These are phyloP conservation scores for Endocalyx cinctus DNA, from an alignment of 2,329 filamentous ascomycete species.

Conservation along the genomic window DNA sequence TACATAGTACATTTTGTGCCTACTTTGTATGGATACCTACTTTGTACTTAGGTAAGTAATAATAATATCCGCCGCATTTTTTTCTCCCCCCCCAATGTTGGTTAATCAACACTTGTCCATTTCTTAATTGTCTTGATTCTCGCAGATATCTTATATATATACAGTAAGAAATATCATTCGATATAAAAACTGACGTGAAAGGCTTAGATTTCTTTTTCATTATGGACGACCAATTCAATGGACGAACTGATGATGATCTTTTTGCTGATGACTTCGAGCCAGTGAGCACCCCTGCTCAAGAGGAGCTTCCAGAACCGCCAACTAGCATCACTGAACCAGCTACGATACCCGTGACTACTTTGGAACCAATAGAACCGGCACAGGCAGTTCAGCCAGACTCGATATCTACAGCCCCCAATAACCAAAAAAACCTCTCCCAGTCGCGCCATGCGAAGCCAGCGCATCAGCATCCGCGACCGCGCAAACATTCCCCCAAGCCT, in stretches of 20 bases:
- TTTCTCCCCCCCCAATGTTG: too few species aligned
- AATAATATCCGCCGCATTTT: too few species aligned
- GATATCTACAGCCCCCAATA: slow-evolving; percentile 6
- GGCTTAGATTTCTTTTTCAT: too few species aligned
- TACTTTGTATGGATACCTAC: too few species aligned
- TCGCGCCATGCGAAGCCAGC: slow-evolving; percentile 28
- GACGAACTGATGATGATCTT: slow-evolving; percentile 58
- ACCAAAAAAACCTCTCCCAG: slow-evolving; percentile 23
- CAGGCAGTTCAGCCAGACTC: slow-evolving; percentile 9
- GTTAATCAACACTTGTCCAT: too few species aligned
- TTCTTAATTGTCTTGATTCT: too few species aligned
- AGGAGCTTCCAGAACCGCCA: slow-evolving; percentile 1
- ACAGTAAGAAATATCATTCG: too few species aligned
- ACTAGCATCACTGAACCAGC: slow-evolving; percentile 2
- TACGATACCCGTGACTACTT: slow-evolving; percentile 3
- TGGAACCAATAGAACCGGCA: slow-evolving; percentile 7
- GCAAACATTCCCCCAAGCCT: slow-evolving; percentile 18
- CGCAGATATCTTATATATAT: too few species aligned
- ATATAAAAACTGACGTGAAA: too few species aligned
- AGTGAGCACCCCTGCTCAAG: slow-evolving; percentile 24
- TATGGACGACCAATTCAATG: slow-evolving; percentile 59
- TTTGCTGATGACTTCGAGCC: slow-evolving; percentile 61
- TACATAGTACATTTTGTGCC: too few species aligned
- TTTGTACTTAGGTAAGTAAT: too few species aligned
- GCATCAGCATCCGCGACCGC: slow-evolving; percentile 16